Conservation (phyloP, 2,329 filamentous ascomycete genomes). For the Pseudomassariella vexata region DNA sequence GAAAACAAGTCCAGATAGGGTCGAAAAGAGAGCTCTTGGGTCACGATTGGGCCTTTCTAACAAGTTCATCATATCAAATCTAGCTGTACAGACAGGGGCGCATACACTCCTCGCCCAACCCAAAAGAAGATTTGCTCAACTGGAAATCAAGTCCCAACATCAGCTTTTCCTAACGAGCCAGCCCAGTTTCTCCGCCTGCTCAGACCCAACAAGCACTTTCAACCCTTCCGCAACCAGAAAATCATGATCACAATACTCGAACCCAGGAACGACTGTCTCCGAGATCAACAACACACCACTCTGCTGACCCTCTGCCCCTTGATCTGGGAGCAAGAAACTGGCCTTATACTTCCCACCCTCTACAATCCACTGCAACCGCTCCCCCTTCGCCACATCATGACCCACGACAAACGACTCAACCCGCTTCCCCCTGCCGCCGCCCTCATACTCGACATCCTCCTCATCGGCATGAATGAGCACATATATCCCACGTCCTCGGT, state of each 20-base stretch:
- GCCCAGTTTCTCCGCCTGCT: constrained; percentile 41
- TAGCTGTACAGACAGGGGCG: no score
- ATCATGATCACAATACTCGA: constrained; percentile 62
- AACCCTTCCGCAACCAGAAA: constrained; percentile 51
- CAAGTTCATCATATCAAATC: no score
- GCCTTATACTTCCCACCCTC: constrained; percentile 64
- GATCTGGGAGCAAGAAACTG: constrained; percentile 48
- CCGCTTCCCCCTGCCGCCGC: constrained; percentile 16
- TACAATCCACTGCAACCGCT: constrained; percentile 63
- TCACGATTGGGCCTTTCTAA: no score
- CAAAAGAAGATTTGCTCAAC: no score
- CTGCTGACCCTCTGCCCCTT: constrained; percentile 27
- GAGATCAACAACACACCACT: constrained; percentile 55
- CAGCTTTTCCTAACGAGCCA: constrained; percentile 32
- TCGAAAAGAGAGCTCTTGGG: no score
- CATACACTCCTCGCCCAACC: no score
- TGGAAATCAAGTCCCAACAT: no score
- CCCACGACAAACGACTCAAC: constrained; percentile 63
- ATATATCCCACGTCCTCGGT: constrained; percentile 57
- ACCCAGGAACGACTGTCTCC: constrained; percentile 63
- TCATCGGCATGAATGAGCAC: constrained; percentile 57
- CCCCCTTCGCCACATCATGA: constrained; percentile 47
- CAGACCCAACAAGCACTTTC: constrained; percentile 42
- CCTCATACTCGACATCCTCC: constrained; percentile 41
- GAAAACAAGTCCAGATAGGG: no score